Evolutionary conservation across 2,329 filamentous ascomycete species (phyloP).

Genomic region (Chaetothyriales sp.): DNA sequence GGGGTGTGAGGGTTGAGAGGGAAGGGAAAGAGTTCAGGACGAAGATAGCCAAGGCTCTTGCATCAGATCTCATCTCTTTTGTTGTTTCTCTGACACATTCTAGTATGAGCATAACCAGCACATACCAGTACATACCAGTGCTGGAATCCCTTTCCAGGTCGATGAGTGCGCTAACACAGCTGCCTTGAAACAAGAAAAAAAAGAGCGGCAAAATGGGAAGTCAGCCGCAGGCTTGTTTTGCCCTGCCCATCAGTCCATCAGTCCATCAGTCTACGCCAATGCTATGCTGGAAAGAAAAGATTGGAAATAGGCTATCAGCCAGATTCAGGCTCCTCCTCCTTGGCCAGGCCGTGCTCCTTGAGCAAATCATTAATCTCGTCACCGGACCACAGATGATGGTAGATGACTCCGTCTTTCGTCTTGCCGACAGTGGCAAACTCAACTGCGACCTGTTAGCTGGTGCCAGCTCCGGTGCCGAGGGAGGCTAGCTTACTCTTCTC

Average conservation of each 20-base stretch:
- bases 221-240: background rate
- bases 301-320: slow-evolving; percentile 19
- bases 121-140: background rate
- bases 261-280: background rate
- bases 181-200: background rate
- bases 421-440: slow-evolving; percentile 97
- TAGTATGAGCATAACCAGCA: too few species aligned
- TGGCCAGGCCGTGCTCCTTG: slow-evolving; percentile 90
- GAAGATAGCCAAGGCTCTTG: too few species aligned
- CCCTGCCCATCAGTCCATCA: too few species aligned
- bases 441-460: slow-evolving; percentile 42
- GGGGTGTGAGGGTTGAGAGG: too few species aligned
- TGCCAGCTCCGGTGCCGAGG: slow-evolving; percentile 8
- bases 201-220: background rate
- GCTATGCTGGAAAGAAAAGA: background rate
- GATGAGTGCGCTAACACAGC: background rate
- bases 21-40: too few species aligned
- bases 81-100: too few species aligned
- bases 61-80: too few species aligned
- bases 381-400: slow-evolving; percentile 92
- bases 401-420: slow-evolving; percentile 90
- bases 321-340: slow-evolving; percentile 59
- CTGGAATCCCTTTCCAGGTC: background rate
- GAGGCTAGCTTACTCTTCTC: slow-evolving; percentile 71
- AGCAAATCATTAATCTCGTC: slow-evolving; percentile 91